Conservation (phyloP, 495 filamentous ascomycete species). For the Cudoniella acicularis region DNA sequence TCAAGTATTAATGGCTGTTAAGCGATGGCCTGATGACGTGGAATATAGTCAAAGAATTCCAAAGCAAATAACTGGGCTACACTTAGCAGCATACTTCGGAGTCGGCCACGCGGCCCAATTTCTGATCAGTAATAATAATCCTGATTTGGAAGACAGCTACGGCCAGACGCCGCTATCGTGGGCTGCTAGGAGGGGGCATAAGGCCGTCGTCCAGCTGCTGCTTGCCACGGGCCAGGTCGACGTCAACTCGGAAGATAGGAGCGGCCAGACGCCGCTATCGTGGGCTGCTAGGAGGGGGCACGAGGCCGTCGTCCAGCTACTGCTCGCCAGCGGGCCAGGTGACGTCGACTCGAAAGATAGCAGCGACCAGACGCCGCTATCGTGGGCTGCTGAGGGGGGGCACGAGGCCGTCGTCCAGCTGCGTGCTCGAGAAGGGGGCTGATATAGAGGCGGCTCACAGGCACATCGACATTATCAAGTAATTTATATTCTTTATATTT, state of each 20-base stretch:
- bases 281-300: not conserved
- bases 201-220: not conserved
- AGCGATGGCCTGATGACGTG: not conserved
- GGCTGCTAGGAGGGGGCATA: not conserved
- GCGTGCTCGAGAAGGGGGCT: too few species aligned
- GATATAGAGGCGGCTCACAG: too few species aligned
- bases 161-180: not conserved
- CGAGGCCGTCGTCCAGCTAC: not conserved
- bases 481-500: too few species aligned
- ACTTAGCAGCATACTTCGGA: slow-evolving; percentile 21
- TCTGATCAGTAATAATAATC: not conserved
- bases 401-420: not conserved
- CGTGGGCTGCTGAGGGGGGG: slow-evolving; percentile 33
- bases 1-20: slow-evolving; percentile 2
- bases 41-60: not conserved
- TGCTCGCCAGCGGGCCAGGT: not conserved
- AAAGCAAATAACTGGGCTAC: slow-evolving; percentile 1
- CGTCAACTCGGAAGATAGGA: not conserved
- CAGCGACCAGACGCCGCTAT: not conserved
- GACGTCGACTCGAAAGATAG: not conserved
- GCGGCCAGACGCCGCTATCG: not conserved
- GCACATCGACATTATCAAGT: too few species aligned
- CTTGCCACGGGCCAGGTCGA: not conserved
- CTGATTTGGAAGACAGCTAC: not conserved
- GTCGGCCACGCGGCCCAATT: not conserved